Base-by-base conservation (phyloP, 805 yeast genomes). In the Teunomyces kruisii region DNA sequence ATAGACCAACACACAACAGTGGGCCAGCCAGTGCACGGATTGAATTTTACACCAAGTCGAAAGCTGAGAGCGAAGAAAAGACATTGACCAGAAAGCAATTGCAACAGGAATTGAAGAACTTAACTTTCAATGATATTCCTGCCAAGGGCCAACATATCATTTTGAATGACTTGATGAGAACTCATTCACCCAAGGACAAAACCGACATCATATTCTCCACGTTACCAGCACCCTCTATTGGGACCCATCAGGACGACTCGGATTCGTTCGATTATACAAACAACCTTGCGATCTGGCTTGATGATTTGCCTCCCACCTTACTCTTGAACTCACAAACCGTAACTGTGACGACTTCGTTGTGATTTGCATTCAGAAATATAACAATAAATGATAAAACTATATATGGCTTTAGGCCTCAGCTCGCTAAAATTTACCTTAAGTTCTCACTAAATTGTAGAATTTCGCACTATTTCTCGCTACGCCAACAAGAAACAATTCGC, bases 291-390 rank as follows among this genome's bases (percentile, higher is more conserved):
- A 64, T 86, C 5, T 88, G 97, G 94, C 74, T 92, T 45, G 79
- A 81, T 36, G 88, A 79, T 4, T 67, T 94, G 32, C 97, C 97
- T 0, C 97, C 98, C 0, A 76, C 81, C 1, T 61, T 94, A 61
- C 65, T 94, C 49, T 76, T 94, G 44, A 92, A 94, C 58, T 88
- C 97, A 0, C 96, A 89, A 68, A 86, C 96, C 0, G 90, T 94
- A 75, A 94, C 99, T 0, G 99, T 92, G 2, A 92, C 99, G 0
- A 91, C 97, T 5, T 94, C 96, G 28, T 70, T 92, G 50, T 91
- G 68, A 39, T 38, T 15, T 32, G 14, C 24, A 39, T 17, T 26
- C 12, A 19, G 22, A 4, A 19, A 19, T 19, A 19, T 19, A n/a
- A 19, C 22, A 6, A 19, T 19, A 19, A 19, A 26, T 5, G 9